phyloP scores from a whole-genome alignment of 192 early-diverging fungal species.

The Backusella parvicylindrica region DNA sequence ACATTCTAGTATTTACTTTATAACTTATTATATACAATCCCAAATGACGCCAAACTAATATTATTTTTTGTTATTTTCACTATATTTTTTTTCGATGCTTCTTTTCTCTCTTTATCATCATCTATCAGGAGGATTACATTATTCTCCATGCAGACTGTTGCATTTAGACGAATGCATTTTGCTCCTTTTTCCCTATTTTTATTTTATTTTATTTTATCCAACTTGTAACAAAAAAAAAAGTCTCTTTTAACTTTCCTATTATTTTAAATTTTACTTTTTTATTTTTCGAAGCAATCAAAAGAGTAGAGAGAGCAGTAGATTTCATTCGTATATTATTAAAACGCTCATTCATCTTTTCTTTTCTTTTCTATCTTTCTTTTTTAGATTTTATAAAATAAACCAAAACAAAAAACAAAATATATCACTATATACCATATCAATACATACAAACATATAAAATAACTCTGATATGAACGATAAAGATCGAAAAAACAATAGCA shows the following conservation, averaged over 20 bases:
- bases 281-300: background rate
- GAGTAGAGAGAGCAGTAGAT: background rate
- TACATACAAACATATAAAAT: no score
- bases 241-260: background rate
- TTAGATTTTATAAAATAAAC: background rate
- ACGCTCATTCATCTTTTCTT: background rate
- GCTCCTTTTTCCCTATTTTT: constrained; percentile 10
- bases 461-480: background rate
- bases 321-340: background rate
- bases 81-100: background rate
- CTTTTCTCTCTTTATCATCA: background rate
- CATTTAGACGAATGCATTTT: constrained; percentile 16
- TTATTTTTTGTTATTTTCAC: background rate
- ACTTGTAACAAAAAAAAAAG: background rate
- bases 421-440: background rate
- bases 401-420: background rate
- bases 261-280: background rate
- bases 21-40: background rate
- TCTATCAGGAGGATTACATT: background rate
- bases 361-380: background rate
- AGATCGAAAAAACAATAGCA: background rate
- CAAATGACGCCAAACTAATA: background rate
- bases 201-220: background rate
- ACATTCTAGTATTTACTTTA: background rate
- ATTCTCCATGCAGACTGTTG: constrained; percentile 11